Base-by-base conservation (phyloP, 768 basidiomycete genomes). In the Suillus placidus region DNA sequence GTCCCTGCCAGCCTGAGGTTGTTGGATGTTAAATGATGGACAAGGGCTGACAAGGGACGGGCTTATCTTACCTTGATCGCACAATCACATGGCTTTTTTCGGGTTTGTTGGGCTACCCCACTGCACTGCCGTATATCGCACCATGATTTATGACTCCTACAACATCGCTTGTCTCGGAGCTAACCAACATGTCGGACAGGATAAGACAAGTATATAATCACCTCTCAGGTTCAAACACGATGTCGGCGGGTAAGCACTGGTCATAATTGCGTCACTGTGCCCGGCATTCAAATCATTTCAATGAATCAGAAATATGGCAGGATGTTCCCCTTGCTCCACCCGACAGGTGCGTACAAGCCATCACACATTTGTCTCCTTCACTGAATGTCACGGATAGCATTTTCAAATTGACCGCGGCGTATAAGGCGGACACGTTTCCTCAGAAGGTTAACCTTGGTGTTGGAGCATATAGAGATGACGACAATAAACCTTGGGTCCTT, bases 361-460 rank as follows among this genome's bases (percentile, higher is more conserved):
- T 52, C 16, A 30, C 18, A 40, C 32, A 56, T 35, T 47, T 37
- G 34, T 62, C 56, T 26, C 38, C 23, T 56, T 49, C 6, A 56
- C 68, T 69, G 26, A 63, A 52, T 62, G 56, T 63, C 67, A 64
- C 69, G 45, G 51, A 51, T 70, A 95, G 93, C 79, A 95, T 95
- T 73, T 94, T 94, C 87, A 88, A 93, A 80, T 84, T 97, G 68
- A 94, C 94, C 0, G 91, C 93, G 23, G 88, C 93, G 2, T 97
- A 89, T 87, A 94, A 95, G 76, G 87, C 85, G 35, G 93, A 97
- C 76, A 73, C 85, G 3, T 85, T 83, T 75, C 82, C 86, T 16
- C 78, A 89, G 67, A 97, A 97, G 82, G 83, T 96, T 78, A 97
- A 97, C 77, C 84, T 97, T 30, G 94, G 95, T 45, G 95, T 95